Evolutionary conservation across 345 rosid genomes (phyloP).

Genomic region (Mangifera indica): DNA sequence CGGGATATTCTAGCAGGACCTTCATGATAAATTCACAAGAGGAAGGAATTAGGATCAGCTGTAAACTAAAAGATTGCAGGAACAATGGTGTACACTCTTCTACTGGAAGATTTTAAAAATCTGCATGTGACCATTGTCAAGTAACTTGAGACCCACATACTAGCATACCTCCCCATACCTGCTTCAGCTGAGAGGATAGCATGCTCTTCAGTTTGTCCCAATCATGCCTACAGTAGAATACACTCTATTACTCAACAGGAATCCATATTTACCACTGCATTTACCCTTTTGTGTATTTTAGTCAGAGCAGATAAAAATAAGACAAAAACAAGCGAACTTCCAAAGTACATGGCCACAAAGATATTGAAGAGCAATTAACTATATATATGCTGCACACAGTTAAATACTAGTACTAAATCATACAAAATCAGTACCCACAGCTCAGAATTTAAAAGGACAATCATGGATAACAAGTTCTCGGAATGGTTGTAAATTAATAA

Average conservation of each 20-base stretch:
- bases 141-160: slow-evolving; percentile 22
- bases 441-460: not conserved
- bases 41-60: slow-evolving; percentile 18
- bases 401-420: not conserved
- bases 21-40: slow-evolving; percentile 33
- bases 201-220: slow-evolving; percentile 80
- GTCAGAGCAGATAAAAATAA: not conserved
- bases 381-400: not conserved
- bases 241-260: not conserved
- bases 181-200: slow-evolving; percentile 85
- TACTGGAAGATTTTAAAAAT: not conserved
- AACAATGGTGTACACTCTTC: slow-evolving; percentile 9
- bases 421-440: not conserved
- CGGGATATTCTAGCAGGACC: slow-evolving; percentile 87
- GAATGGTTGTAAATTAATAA: not conserved
- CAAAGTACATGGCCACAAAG: not conserved
- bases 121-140: not conserved
- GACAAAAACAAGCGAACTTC: not conserved
- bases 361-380: not conserved
- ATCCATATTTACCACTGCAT: not conserved
- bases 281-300: not conserved
- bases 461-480: not conserved
- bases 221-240: slow-evolving; percentile 53
- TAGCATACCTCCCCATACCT: slow-evolving; percentile 89
- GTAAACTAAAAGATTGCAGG: slow-evolving; percentile 9